A percentile compares a stretch with the other conserved stretches of the same genome.
Conservation (phyloP, 1,284 basidiomycete species). For the Pseudomicrostroma phylloplanum region DNA sequence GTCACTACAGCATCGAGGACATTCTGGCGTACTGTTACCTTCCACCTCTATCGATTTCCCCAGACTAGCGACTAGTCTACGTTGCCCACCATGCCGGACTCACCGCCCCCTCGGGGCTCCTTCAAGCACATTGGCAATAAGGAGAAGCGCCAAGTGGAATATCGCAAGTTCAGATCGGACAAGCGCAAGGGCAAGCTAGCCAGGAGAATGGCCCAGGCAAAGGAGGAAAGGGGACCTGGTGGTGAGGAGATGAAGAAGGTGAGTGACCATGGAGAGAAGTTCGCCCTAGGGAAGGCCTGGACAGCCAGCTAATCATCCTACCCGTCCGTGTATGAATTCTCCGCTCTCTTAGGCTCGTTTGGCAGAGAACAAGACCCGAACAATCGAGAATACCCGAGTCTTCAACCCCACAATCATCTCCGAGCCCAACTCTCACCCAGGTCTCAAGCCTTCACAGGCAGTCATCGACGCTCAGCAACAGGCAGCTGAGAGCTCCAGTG, state of each 20-base stretch:
- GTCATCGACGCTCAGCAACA: slow-evolving; percentile 6
- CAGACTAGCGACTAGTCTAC: too few species aligned
- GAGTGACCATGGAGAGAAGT: slow-evolving; percentile 50
- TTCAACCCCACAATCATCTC: slow-evolving; percentile 70
- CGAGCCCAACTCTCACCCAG: slow-evolving; percentile 43
- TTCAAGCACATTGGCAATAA: slow-evolving; percentile 51
- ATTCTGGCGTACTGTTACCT: too few species aligned
- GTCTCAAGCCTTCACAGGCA: slow-evolving; percentile 44
- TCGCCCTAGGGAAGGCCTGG: background rate
- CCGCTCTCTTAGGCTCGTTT: slow-evolving; percentile 63
- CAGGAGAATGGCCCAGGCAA: slow-evolving; percentile 61
- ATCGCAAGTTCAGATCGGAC: slow-evolving; percentile 65
- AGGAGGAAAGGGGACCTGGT: slow-evolving; percentile 58
- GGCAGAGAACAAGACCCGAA: slow-evolving; percentile 76
- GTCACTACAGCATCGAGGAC: too few species aligned
- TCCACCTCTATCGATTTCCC: too few species aligned
- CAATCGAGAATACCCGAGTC: slow-evolving; percentile 86
- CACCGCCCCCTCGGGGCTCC: slow-evolving; percentile 3
- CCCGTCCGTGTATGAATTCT: too few species aligned
- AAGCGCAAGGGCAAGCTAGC: slow-evolving; percentile 76
- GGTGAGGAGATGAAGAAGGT: slow-evolving; percentile 64
- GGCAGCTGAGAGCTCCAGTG: slow-evolving; percentile 2
- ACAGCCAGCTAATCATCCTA: background rate
- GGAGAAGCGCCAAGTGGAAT: slow-evolving; percentile 48
- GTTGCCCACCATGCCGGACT: background rate